These are phyloP conservation scores for Oryza australiensis DNA, from an alignment of 176 grass and related monocot genomes.

Conservation along the genomic window DNA sequence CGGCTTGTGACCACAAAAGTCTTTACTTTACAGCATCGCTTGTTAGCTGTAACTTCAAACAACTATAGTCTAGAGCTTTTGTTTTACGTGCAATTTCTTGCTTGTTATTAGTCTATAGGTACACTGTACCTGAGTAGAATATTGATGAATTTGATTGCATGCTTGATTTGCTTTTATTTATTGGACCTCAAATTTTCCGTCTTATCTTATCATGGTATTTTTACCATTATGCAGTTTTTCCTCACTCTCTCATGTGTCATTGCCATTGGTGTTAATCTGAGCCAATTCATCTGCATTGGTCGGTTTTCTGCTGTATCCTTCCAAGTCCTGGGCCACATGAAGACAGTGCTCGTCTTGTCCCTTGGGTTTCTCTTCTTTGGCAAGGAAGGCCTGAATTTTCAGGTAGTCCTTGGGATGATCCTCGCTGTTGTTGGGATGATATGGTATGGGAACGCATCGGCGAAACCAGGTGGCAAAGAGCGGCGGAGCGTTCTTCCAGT, in stretches of 20 bases:
- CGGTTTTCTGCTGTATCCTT: conserved; percentile 87
- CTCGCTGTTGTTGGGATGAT: conserved; percentile 84
- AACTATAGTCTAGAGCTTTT: background rate
- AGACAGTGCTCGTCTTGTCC: conserved; percentile 84
- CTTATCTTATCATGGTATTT: conserved; percentile 7
- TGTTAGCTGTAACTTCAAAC: background rate
- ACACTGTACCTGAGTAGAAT: conserved; percentile 16
- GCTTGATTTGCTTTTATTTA: background rate
- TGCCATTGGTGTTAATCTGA: conserved; percentile 83
- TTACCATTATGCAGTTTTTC: conserved; percentile 50
- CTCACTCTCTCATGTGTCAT: conserved; percentile 72
- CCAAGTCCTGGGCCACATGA: conserved; percentile 96
- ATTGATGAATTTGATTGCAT: background rate
- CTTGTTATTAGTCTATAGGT: background rate
- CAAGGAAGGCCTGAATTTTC: conserved; percentile 77
- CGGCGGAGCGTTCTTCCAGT: conserved; percentile 40
- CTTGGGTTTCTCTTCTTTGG: conserved; percentile 91
- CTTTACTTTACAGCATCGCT: background rate
- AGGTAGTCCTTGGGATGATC: conserved; percentile 82
- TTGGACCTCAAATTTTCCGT: background rate
- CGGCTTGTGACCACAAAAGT: background rate
- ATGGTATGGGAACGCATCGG: conserved; percentile 83
- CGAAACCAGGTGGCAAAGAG: conserved; percentile 85
- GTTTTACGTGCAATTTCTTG: background rate
- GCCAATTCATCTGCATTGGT: conserved; percentile 97